These are phyloP conservation scores for Taphrina sp. DNA, from an alignment of 1,139 yeast species.

Conservation along the genomic window DNA sequence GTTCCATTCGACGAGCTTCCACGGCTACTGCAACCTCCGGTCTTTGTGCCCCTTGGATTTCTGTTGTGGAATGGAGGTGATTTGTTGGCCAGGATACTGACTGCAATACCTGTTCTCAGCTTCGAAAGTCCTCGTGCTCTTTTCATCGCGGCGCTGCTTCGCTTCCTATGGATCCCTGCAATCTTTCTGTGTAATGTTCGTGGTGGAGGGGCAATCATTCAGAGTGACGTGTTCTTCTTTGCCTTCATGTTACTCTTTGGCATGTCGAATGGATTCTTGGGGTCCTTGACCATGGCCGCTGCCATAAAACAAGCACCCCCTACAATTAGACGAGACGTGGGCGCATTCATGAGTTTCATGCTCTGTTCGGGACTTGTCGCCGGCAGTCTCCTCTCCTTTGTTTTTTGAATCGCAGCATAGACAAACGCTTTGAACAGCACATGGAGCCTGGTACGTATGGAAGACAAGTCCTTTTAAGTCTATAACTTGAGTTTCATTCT, in stretches of 20 bases:
- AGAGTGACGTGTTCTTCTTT: slow-evolving; percentile 68
- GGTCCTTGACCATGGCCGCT: slow-evolving; percentile 13
- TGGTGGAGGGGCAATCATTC: slow-evolving; percentile 46
- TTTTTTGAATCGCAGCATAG: too few species aligned
- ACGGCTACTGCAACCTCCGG: slow-evolving; percentile 47
- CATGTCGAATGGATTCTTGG: slow-evolving; percentile 77
- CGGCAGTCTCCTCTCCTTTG: slow-evolving; percentile 20
- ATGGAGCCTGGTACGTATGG: too few species aligned
- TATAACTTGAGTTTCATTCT: too few species aligned
- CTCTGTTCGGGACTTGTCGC: slow-evolving; percentile 24
- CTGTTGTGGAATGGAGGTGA: slow-evolving; percentile 90
- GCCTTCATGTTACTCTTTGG: slow-evolving; percentile 75
- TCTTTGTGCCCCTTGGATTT: slow-evolving; percentile 74
- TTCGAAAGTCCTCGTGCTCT: slow-evolving; percentile 39
- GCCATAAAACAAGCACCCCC: slow-evolving; percentile 16
- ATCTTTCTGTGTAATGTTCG: slow-evolving; percentile 59
- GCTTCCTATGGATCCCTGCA: slow-evolving; percentile 61
- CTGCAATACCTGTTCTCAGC: slow-evolving; percentile 38
- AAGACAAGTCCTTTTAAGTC: too few species aligned
- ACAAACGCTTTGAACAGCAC: too few species aligned
- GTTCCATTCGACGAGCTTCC: slow-evolving; percentile 29
- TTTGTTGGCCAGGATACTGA: slow-evolving; percentile 65
- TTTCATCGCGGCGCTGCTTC: slow-evolving; percentile 54
- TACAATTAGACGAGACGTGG: slow-evolving; percentile 7
- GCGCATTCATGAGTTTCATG: slow-evolving; percentile 28